These are phyloP conservation scores for Tylopilus felleus DNA, from an alignment of 768 basidiomycete genomes.

Conservation along the genomic window DNA sequence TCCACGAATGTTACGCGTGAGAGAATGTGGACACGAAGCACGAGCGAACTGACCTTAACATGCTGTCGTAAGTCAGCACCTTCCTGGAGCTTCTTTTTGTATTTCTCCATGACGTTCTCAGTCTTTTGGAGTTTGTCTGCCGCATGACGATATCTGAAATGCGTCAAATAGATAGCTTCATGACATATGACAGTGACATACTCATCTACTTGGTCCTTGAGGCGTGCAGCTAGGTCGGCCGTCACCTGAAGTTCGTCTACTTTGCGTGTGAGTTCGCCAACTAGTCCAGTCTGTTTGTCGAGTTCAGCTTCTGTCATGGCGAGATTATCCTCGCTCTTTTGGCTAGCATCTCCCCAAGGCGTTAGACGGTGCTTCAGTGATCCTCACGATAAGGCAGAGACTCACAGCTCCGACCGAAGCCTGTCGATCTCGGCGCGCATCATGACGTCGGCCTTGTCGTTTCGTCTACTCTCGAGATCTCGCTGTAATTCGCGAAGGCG, in stretches of 20 bases:
- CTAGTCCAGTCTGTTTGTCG: conserved; percentile 68
- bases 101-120: conserved; percentile 98
- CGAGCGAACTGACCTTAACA: conserved; percentile 57
- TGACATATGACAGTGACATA: conserved; percentile 27
- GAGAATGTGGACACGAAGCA: background rate
- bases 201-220: conserved; percentile 97
- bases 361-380: conserved; percentile 20
- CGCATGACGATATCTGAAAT: conserved; percentile 77
- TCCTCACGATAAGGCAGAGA: conserved; percentile 12
- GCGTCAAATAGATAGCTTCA: background rate
- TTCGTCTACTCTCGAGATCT: conserved; percentile 57
- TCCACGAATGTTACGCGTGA: background rate
- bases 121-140: conserved; percentile 90
- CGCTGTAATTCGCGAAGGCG: conserved; percentile 59
- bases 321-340: conserved; percentile 92
- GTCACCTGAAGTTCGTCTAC: conserved; percentile 76
- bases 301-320: conserved; percentile 78
- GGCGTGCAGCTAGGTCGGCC: conserved; percentile 71
- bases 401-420: conserved; percentile 81
- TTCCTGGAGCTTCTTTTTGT: conserved; percentile 97
- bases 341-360: conserved; percentile 48
- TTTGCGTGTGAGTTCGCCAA: conserved; percentile 72
- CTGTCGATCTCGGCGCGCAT: conserved; percentile 81
- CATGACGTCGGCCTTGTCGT: conserved; percentile 72
- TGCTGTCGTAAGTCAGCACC: conserved; percentile 84